Base-by-base conservation (phyloP, 2,329 filamentous ascomycete species). In the Monilinia laxa region DNA sequence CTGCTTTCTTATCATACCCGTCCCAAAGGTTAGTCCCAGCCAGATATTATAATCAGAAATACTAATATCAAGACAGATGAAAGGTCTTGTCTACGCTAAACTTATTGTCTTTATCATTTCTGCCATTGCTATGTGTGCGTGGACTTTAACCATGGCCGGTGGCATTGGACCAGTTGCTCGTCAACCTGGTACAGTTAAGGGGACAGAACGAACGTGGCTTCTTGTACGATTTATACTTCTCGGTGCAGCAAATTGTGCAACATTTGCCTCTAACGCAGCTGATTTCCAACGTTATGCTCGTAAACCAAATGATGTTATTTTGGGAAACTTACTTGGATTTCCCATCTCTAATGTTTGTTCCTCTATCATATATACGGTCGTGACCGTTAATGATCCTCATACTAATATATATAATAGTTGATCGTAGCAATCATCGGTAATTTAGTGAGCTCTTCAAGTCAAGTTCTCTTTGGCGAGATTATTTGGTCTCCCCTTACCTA, bases 281-380 rank as follows among this genome's bases (percentile, higher is more conserved):
- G 79, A 82, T 70, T 78, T 81, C 55, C 79, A 81, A 67, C 75
- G 80, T 20, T 82, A 82, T 69, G 77, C 80, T 0, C 71, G 64
- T 0, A 77, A 76, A 53, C 77, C 79, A 1, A 77, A 76, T 12
- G 79, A 82, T 68, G 77, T 79, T 1, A 74, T 82, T 23, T 40
- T 77, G 5, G 79, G 78, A 1, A 79, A 82, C 62, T 11, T 80
- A 3, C 49, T 81, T 25, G 77, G 79, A 25, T 81, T 80, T 64
- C 80, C 79, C 0, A 18, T 81, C 0, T 73, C 79, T 2, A 80
- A 78, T 67, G 63, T 65, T 52, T 28, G 63, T 65, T 10, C 5
- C 16, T 35, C 7, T 54, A 23, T 23, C 14, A 49, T 28, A 20
- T 9, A 42, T 42, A 42, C 12, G 16, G 12, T 16, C 16, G 40